Percentiles rank a stretch among this genome's conserved stretches.
Conservation (phyloP, 2,329 filamentous ascomycete genomes). For the Trichoderma sp. region DNA sequence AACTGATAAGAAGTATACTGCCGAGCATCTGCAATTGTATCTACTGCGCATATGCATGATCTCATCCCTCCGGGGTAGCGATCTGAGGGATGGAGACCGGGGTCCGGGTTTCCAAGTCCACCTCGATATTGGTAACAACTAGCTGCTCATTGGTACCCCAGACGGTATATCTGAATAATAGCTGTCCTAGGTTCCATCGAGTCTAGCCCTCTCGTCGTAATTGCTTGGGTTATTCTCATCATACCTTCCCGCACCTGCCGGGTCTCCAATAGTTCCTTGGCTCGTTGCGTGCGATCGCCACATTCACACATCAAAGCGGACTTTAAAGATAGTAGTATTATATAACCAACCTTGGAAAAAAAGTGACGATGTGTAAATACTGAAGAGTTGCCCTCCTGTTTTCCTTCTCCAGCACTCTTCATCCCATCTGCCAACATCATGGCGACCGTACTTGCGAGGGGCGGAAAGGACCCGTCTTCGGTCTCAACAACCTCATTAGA, state of each 20-base stretch:
- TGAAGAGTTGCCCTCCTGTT: not conserved
- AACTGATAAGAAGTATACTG: not conserved
- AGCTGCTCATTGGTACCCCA: not conserved
- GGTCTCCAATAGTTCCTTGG: not conserved
- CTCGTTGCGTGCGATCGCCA: slow-evolving; percentile 15
- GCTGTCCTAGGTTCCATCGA: slow-evolving; percentile 1
- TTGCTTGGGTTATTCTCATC: slow-evolving; percentile 19
- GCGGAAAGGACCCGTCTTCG: slow-evolving; percentile 7
- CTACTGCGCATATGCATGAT: slow-evolving; percentile 2
- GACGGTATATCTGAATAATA: not conserved
- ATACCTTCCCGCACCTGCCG: slow-evolving; percentile 7
- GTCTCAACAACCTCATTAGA: slow-evolving; percentile 19
- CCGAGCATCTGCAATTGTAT: not conserved
- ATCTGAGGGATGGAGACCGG: not conserved
- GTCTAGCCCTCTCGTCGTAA: slow-evolving; percentile 19
- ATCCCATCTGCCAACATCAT: not conserved
- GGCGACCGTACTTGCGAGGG: slow-evolving; percentile 20
- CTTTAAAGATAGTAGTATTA: not conserved
- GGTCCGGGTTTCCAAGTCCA: not conserved
- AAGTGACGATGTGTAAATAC: not conserved
- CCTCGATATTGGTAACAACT: not conserved
- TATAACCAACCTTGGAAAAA: not conserved
- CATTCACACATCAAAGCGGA: not conserved
- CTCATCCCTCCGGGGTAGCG: not conserved
- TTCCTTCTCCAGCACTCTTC: not conserved